Base-by-base conservation (phyloP, 2,329 filamentous ascomycete genomes). In the Aspergillus sp. region DNA sequence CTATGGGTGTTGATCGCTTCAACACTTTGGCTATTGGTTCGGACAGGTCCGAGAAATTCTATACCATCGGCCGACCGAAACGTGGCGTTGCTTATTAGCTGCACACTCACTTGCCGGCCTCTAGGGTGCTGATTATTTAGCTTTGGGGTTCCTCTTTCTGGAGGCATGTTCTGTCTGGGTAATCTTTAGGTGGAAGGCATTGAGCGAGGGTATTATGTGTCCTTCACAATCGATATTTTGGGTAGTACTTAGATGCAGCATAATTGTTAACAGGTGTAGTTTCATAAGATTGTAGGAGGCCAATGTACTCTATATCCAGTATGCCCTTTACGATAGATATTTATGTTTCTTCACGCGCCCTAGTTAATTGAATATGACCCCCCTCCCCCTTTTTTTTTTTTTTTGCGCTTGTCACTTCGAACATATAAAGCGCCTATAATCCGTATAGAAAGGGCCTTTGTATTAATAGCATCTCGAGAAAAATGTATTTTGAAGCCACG, bases 1-100 rank as follows among this genome's bases (percentile, higher is more conserved):
- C 69, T 20, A 76, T 80, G 73, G 79, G 79, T 45, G 70, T 79
- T 41, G 71, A 81, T 64, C 74, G 75, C 19, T 77, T 77, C 60
- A 77, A 82, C 64, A 80, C 75, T 2, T 69, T 80, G 12, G 78
- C 79, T 24, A 56, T 80, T 34, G 75, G 76, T 5, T 44, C 63
- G 17, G 59, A 57, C 24, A 59, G 51, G 44, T 51, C 67, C 3
- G 66, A 76, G 53, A 75, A 68, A 20, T 80, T 79, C 65, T 70
- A 72, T 60, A 80, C 78, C 1, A 65, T 79, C 30, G 78, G 78
- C 11, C 68, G 69, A 50, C 61, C 70, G 24, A 71, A 56, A 17
- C 70, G 68, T 37, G 77, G 77, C 5, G 62, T 61, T 42, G 77
- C 74, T 4, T 79, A 73, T 60, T 69, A 45, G 57, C 58, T n/a